Base-by-base conservation (phyloP, 192 early-diverging fungal species). In the Umbelopsis ramanniana region DNA sequence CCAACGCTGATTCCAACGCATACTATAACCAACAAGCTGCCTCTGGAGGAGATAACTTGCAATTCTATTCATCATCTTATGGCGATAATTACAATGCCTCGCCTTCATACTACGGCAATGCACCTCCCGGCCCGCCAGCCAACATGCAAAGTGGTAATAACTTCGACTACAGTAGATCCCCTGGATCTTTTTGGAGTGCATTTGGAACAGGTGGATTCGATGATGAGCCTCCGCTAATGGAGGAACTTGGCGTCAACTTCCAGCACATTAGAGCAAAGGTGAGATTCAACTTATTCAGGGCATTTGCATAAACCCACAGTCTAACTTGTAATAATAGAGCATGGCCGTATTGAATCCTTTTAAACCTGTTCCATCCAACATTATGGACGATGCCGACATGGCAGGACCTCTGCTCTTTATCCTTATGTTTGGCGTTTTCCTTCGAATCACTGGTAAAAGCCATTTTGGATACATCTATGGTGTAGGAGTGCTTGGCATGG, bases 381-480 rank as follows among this genome's bases (percentile, higher is more conserved):
- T 98, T 63, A 94, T 97, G 90, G 96, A 97, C 71, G 97, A 99
- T 76, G 88, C 96, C 12, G 97, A 99, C 81, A 85, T 99, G 77
- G 94, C 95, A 4, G 98, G 98, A 0, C 98, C 98, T 35, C 77
- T 98, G 60, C 55, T 99, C 40, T 98, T 99, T 78, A 91, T 90
- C 72, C 82, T 98, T 29, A 83, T 94, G 46, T 93, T 98, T 77
- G 98, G 96, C 60, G 92, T 92, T 6, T 95, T 94, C 72, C 80
- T 98, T 40, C 46, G 72, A 29, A 81, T 94, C 85, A 91, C 94
- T 38, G 94, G 95, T 66, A 98, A 98, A 80, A 85, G 89, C 48
- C 94, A 98, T 79, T 99, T 99, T 86, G 95, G 94, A 29, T 99
- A 98, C 72, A 96, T 99, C 47, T 99, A 99, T 72, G 98, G 96